Conservation (phyloP, 768 basidiomycete genomes). For the Lactarius indigo region DNA sequence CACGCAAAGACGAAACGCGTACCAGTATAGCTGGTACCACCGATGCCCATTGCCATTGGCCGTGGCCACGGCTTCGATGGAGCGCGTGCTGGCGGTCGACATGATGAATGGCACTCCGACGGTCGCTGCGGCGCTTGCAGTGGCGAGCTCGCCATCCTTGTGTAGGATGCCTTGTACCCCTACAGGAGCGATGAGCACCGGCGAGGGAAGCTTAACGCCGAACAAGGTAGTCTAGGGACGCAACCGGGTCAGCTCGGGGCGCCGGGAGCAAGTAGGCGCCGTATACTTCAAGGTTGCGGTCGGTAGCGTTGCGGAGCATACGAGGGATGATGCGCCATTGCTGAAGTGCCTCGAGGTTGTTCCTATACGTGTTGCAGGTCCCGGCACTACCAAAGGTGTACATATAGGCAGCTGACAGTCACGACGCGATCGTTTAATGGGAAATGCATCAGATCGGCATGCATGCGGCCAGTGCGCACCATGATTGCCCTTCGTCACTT, state of each 20-base stretch:
- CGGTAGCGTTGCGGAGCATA: constrained; percentile 63
- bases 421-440: not conserved
- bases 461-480: constrained; percentile 37
- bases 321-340: constrained; percentile 74
- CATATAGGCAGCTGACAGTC: constrained; percentile 55
- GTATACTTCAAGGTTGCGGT: constrained; percentile 56
- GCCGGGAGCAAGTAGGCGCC: not conserved
- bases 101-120: constrained; percentile 68
- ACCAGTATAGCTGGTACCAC: constrained; percentile 87
- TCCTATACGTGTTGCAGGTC: constrained; percentile 57
- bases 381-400: constrained; percentile 81
- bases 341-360: constrained; percentile 61
- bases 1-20: not conserved
- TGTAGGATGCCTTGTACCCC: constrained; percentile 77
- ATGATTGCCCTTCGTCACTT: constrained; percentile 54
- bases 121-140: constrained; percentile 59
- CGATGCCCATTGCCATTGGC: constrained; percentile 66
- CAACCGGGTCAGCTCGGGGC: not conserved
- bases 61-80: constrained; percentile 73
- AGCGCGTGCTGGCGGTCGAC: constrained; percentile 68
- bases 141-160: constrained; percentile 65
- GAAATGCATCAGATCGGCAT: not conserved
- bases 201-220: constrained; percentile 58
- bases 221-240: constrained; percentile 61
- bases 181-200: constrained; percentile 59